Evolutionary conservation across 306 rosid species (phyloP), one percentile per base, ranked within the genome.

Genomic region (Castanea crenata): DNA sequence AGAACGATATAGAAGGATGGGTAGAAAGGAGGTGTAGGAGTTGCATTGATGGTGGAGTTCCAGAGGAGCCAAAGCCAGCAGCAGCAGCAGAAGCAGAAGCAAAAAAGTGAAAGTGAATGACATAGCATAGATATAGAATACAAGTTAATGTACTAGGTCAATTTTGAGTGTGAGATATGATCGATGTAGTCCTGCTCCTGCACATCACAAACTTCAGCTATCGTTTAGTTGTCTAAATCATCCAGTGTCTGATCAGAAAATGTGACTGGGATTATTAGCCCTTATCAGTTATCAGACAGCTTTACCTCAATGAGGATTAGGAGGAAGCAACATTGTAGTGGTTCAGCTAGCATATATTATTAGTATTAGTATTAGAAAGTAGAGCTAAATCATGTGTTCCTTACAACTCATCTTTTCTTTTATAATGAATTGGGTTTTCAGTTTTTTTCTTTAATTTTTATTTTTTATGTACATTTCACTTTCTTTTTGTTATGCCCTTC

Each of bases 1-100:
- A 86, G 85, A 77, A 85, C 70, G 98, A 92, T 77, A 90, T 93
- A 2, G 98, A 93, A 87, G 95, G 98, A 32, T 93, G 98, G 97
- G 87, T 94, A 52, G 96, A 92, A 75, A 90, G 75, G 74, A 89
- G 57, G 84, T 94, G 98, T 49, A 85, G 89, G 83, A 94, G 96
- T 75, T 94, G 98, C 85, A 86, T 94, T 69, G 97, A 92, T 73
- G 91, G 83, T 4, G 93, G 94, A 14, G 76, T 84, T n/a, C 86
- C 93, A 1, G 83, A 79, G 83, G 89, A 87, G 61, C 69, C 88
- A 74, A 89, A 88, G 79, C 71, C 89, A 56, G 62, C 72, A 72
- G 21, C 86, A 76, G 38, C n/a, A 35, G 59, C 75, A 73, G 76
- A 44, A 55, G 82, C 74, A 56, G 88, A 83, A 58, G 87, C 27